These are phyloP conservation scores for Globisporangium radiosum DNA, from an alignment of 352 stramenopile species.

Conservation along the genomic window DNA sequence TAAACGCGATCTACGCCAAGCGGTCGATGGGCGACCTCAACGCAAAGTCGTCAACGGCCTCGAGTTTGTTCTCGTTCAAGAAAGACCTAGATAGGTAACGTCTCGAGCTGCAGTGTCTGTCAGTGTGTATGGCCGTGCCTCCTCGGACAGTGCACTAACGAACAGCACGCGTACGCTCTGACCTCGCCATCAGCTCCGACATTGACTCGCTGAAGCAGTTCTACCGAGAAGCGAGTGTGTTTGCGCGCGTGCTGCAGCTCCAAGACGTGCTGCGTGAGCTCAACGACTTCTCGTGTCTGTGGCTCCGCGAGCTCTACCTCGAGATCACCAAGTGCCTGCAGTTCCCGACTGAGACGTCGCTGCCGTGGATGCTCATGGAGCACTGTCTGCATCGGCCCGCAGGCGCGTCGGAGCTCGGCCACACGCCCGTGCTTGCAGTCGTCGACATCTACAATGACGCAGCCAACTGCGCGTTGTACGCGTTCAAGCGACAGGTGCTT, in stretches of 20 bases:
- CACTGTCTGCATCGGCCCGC: conserved; percentile 29
- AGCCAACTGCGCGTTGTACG: conserved; percentile 32
- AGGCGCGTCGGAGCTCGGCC: conserved; percentile 1
- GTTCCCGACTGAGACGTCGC: conserved; percentile 74
- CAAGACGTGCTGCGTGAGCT: conserved; percentile 38
- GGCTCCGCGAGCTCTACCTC: conserved; percentile 80
- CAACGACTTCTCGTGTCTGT: conserved; percentile 63
- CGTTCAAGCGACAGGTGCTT: conserved; percentile 58
- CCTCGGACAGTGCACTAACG: too few relatives aligned
- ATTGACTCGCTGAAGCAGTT: conserved; percentile 47
- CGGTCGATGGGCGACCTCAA: conserved; percentile 54
- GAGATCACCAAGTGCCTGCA: conserved; percentile 60
- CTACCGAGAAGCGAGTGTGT: conserved; percentile 37
- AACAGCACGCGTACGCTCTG: too few relatives aligned
- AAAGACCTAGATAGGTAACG: conserved; percentile 70
- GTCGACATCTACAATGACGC: conserved; percentile 87
- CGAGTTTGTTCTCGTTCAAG: conserved; percentile 55
- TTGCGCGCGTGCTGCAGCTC: conserved; percentile 51
- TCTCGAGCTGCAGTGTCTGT: background rate
- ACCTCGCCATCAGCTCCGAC: conserved; percentile 36
- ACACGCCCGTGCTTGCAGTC: conserved; percentile 42
- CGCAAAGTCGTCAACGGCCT: conserved; percentile 26
- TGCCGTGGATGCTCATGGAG: conserved; percentile 80
- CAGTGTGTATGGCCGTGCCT: background rate
- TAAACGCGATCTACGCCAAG: conserved; percentile 60